A percentile compares a stretch with the other conserved stretches of the same genome.
These are phyloP conservation scores for Saccharomycopsis sp. DNA, from an alignment of 805 yeast genomes.

Conservation along the genomic window DNA sequence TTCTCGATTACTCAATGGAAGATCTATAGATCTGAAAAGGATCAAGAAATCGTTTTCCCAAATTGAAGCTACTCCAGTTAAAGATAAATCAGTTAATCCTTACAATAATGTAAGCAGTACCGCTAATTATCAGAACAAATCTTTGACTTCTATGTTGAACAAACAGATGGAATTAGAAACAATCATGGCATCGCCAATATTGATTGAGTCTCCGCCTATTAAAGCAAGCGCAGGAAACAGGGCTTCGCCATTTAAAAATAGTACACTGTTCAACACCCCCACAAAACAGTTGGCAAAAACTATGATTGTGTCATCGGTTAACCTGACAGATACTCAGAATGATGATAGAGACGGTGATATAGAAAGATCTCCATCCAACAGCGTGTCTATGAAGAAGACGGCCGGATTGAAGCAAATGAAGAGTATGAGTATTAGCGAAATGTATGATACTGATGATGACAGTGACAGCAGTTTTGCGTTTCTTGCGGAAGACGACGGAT, in stretches of 20 bases:
- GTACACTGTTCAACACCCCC: not conserved
- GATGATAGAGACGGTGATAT: not conserved
- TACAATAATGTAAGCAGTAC: not conserved
- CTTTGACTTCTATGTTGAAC: not conserved
- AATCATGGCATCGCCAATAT: not conserved
- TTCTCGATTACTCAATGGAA: not conserved
- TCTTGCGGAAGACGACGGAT: not conserved
- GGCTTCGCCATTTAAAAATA: not conserved
- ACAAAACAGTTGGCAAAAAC: not conserved
- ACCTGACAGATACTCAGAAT: not conserved
- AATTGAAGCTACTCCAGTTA: constrained; percentile 19
- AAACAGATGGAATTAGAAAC: not conserved
- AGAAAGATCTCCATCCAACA: not conserved
- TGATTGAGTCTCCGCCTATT: not conserved
- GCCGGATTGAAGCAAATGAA: not conserved
- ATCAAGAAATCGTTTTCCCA: constrained; percentile 14
- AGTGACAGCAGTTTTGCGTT: not conserved
- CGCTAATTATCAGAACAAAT: not conserved
- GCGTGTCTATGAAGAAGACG: not conserved
- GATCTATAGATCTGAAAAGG: not conserved
- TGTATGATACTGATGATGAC: not conserved
- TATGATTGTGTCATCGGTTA: not conserved
- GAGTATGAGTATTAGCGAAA: not conserved
- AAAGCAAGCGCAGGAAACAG: not conserved
- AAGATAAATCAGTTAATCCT: constrained; percentile 1